Evolutionary conservation across 1,139 yeast species (phyloP), one percentile per base, ranked within the genome.

Genomic region (Candida glucosophila): DNA sequence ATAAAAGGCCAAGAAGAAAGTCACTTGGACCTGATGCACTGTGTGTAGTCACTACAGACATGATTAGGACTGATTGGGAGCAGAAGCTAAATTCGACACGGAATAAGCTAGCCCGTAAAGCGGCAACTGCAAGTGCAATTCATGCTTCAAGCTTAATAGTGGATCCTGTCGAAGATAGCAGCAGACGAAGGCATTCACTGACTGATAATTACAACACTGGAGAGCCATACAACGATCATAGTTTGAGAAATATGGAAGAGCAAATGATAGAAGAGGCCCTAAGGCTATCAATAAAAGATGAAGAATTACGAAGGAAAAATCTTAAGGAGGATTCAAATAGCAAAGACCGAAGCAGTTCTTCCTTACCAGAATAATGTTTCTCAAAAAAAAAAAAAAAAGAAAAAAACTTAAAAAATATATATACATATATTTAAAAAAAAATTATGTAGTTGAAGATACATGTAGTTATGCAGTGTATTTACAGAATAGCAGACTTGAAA

Each of bases 21-120:
- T 73, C 81, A 3, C 39, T 74, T 23, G 75, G 83, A 3, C 74
- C 82, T 2, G 59, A 66, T 29, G 70, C 79, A 14, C 70, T 76
- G 2, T 67, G 68, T 6, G 92, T 85, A 3, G 66, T 86, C 14
- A 73, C 92, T 0, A 72, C 85, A 5, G 97, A 90, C 50, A 58
- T 53, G 40, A 81, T 90, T 22, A 65, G 96, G 28, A 97, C 98
- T 2, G 95, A 85, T 44, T 90, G 98, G 98, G 86, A 82, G 39
- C 54, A 62, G 7, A 80, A 76, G 39, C 63, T 90, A 29, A 60
- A 66, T 10, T 61, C 72, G 24, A 95, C 95, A 4, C 67, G 90
- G 29, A 70, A 76, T 33, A 78, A 76, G 39, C 58, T 85, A 22
- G 95, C 95, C 1, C 67, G 94, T 31, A 69, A 83, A 41, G 77